These are phyloP conservation scores for Annona squamosa DNA, from an alignment of 164 flowering plant genomes.

Conservation along the genomic window DNA sequence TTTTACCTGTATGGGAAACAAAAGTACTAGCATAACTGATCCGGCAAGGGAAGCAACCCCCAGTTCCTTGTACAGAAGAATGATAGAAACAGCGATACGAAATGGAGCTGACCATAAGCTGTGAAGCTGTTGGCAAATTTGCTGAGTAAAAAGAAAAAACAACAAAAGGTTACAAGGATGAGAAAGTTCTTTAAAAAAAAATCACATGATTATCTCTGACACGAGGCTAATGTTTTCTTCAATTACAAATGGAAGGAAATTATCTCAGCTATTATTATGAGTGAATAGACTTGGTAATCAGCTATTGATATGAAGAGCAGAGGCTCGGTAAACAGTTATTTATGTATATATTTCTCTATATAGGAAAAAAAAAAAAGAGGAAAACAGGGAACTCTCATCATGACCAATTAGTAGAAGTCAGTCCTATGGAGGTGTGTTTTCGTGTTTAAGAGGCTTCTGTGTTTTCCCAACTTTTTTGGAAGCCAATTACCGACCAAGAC, in stretches of 20 bases:
- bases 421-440: no score
- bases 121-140: slow-evolving; percentile 87
- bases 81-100: slow-evolving; percentile 67
- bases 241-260: background rate
- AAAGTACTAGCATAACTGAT: slow-evolving; percentile 60
- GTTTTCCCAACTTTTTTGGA: no score
- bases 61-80: slow-evolving; percentile 71
- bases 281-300: background rate
- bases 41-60: slow-evolving; percentile 88
- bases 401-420: no score
- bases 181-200: background rate
- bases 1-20: slow-evolving; percentile 88
- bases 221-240: background rate
- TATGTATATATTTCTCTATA: no score
- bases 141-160: slow-evolving; percentile 37
- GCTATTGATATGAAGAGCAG: no score
- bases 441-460: no score
- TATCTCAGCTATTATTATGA: background rate
- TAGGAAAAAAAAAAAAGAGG: no score
- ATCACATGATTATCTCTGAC: background rate
- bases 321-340: no score
- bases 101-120: slow-evolving; percentile 98
- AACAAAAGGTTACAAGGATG: background rate
- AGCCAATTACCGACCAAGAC: no score
- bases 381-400: no score